A percentile compares a stretch with the other conserved stretches of the same genome.
Evolutionary conservation across 805 yeast genomes (phyloP).

Genomic region (Pichia manshurica): DNA sequence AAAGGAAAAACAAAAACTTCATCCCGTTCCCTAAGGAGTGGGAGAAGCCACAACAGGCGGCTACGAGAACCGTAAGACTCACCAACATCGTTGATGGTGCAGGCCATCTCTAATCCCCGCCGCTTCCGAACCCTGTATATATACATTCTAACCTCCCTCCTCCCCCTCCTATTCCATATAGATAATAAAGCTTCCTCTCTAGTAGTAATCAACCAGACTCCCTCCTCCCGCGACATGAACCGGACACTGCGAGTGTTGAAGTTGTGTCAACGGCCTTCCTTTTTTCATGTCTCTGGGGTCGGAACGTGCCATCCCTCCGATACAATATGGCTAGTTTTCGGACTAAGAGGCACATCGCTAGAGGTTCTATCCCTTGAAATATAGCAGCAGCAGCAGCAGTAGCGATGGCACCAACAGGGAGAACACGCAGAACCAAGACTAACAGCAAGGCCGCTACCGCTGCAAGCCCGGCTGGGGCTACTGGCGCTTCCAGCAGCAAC

Average conservation of each 20-base stretch:
- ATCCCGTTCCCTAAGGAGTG: slow-evolving; percentile 71
- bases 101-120: neutral
- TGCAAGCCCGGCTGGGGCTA: neutral
- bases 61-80: neutral
- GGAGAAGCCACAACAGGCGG: slow-evolving; percentile 49
- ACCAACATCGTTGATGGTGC: neutral
- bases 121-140: neutral
- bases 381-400: too few relatives aligned
- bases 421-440: slow-evolving; percentile 1
- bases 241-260: too few relatives aligned
- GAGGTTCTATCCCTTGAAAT: too few relatives aligned
- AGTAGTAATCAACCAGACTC: too few relatives aligned
- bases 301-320: too few relatives aligned
- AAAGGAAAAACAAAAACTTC: slow-evolving; percentile 35
- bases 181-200: too few relatives aligned
- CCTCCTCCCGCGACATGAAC: neutral
- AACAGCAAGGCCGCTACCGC: slow-evolving; percentile 4
- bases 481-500: neutral
- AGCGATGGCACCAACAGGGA: slow-evolving; percentile 5
- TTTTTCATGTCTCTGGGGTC: too few relatives aligned
- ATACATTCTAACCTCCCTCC: neutral
- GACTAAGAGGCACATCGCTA: too few relatives aligned
- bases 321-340: too few relatives aligned
- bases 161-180: too few relatives aligned
- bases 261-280: too few relatives aligned